Percentiles rank a stretch among this genome's conserved stretches.
These are phyloP conservation scores for Sambucus nigra DNA, from an alignment of 129 eudicot genomes.

Conservation along the genomic window DNA sequence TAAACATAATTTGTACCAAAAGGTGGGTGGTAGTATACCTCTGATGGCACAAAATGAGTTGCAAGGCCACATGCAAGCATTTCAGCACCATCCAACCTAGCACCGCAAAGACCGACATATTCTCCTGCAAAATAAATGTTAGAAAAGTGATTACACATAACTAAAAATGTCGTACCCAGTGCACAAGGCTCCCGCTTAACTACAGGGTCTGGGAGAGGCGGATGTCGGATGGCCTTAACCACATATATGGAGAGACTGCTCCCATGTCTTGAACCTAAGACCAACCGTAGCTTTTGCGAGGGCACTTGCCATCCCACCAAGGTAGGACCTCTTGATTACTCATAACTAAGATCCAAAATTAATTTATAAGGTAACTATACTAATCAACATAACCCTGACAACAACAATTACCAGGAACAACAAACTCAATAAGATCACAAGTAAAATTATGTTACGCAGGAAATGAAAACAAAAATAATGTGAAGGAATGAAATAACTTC, in stretches of 20 bases:
- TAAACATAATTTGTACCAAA: background rate
- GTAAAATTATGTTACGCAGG: background rate
- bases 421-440: background rate
- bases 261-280: too few species aligned
- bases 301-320: too few species aligned
- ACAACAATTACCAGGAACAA: background rate
- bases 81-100: slow-evolving; percentile 94
- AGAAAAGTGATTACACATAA: background rate
- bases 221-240: too few species aligned
- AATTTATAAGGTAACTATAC: background rate
- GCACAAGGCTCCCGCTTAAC: too few species aligned
- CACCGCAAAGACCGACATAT: slow-evolving; percentile 81
- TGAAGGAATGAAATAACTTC: too few species aligned
- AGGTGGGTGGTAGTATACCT: slow-evolving; percentile 22
- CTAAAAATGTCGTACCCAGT: too few species aligned
- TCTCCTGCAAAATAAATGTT: slow-evolving; percentile 50
- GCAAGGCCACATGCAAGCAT: slow-evolving; percentile 99
- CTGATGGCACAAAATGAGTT: slow-evolving; percentile 76
- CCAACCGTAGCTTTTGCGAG: too few species aligned
- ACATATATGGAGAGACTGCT: too few species aligned
- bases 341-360: background rate
- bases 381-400: background rate
- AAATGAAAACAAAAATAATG: too few species aligned
- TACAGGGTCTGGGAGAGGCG: too few species aligned
- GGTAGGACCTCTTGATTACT: too few species aligned